Evolutionary conservation across 2,329 filamentous ascomycete species (phyloP), one percentile per base, ranked within the genome.

Genomic region (Ophiocordyceps camponoti-leonardi): DNA sequence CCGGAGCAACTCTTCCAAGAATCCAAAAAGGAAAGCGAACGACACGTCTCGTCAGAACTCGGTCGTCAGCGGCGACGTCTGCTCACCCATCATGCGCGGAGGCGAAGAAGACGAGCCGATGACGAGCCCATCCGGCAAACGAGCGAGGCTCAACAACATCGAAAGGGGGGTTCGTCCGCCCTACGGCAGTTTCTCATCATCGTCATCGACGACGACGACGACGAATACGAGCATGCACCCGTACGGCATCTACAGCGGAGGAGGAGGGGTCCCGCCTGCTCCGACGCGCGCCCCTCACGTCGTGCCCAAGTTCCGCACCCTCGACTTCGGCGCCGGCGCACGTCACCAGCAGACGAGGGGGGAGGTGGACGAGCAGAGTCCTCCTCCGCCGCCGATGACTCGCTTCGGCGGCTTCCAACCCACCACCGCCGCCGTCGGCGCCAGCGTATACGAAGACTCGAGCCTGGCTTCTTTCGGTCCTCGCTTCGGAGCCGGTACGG

Each of bases 21-120:
- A 49, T 3, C 43, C 52, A 11, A 58, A 58, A 47, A 49, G 56
- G 12, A 57, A 57, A 44, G 51, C 49, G 8, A 54, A 54, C 22
- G 37, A n/a, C 28, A 30, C 46, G 35, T 33, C 45, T n/a, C 28
- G 47, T 10, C 48, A 45, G 12, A 23, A 26, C 44, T 42, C 43
- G 18, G 30, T 8, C 30, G 30, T 8, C 30, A 42, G 28, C 20
- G 41, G 33, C 33, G 47, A 47, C 18, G 42, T 44, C 40, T 33
- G 23, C 31, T 48, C 47, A 35, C 44, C 42, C 10, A 45, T 45
- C 10, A 42, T 48, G 22, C 41, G 26, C 1, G n/a, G 40, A 8
- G 46, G 47, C 16, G 22, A 43, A 7, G 46, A 49, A 4, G 53
- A 49, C n/a, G 37, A 43, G 12, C 43, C 35, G 19, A 42, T 50